These are phyloP conservation scores for Rosa multiflora DNA, from an alignment of 306 rosid species.

Conservation along the genomic window DNA sequence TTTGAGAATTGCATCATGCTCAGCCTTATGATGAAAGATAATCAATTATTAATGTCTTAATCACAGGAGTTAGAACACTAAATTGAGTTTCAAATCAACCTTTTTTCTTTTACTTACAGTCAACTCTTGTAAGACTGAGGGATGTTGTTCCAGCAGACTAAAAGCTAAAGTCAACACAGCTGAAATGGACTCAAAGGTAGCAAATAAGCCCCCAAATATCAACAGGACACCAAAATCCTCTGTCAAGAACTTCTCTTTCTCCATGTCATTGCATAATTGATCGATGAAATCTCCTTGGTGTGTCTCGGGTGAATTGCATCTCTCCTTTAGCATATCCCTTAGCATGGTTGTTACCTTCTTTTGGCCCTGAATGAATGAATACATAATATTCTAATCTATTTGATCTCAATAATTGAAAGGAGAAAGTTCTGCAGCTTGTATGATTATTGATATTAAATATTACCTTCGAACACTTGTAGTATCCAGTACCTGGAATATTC, in stretches of 20 bases:
- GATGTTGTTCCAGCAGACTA: constrained; percentile 29
- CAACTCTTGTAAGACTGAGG: constrained; percentile 28
- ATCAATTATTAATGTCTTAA: background rate
- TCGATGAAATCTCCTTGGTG: constrained; percentile 29
- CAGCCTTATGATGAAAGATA: constrained; percentile 23
- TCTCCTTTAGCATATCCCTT: constrained; percentile 26
- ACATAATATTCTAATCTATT: background rate
- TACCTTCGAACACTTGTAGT: constrained; percentile 33
- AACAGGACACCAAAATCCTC: constrained; percentile 27
- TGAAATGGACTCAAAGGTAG: constrained; percentile 28
- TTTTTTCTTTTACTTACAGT: background rate
- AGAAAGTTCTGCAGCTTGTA: background rate
- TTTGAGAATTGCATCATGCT: constrained; percentile 38
- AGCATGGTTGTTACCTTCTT: constrained; percentile 29
- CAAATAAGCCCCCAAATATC: constrained; percentile 30
- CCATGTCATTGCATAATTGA: constrained; percentile 28
- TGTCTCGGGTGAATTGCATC: constrained; percentile 13
- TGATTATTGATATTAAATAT: background rate
- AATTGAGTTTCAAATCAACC: background rate
- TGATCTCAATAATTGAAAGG: background rate
- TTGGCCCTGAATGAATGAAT: constrained; percentile 16
- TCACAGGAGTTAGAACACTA: background rate
- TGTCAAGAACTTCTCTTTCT: constrained; percentile 23
- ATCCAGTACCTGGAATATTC: constrained; percentile 40
- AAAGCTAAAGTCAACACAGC: constrained; percentile 21